Conservation (phyloP, 345 rosid species). For the Dipteronia sinensis region DNA sequence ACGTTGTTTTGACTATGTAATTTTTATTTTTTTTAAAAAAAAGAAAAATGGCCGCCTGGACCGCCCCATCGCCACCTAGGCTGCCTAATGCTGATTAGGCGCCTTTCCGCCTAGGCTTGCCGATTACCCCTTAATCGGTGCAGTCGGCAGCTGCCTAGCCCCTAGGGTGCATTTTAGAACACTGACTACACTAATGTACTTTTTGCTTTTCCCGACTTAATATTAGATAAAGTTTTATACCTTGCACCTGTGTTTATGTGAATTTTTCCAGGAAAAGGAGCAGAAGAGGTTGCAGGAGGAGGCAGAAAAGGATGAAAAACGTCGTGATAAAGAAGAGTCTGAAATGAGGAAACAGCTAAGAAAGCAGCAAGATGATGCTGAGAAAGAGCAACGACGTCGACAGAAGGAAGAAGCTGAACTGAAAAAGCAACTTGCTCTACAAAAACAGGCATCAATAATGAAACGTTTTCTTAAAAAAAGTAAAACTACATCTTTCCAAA, state of each 20-base stretch:
- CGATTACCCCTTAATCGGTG: too few relatives aligned
- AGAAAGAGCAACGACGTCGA: conserved; percentile 64
- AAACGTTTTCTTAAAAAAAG: conserved; percentile 74
- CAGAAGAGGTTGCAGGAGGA: conserved; percentile 62
- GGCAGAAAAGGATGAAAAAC: conserved; percentile 52
- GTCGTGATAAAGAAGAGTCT: conserved; percentile 61
- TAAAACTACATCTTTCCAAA: conserved; percentile 41
- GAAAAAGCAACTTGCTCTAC: conserved; percentile 56
- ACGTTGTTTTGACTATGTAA: too few relatives aligned
- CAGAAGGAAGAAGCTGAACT: conserved; percentile 78
- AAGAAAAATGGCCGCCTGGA: too few relatives aligned
- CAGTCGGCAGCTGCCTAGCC: too few relatives aligned
- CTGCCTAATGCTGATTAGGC: too few relatives aligned
- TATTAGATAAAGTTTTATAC: not conserved
- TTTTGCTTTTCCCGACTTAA: not conserved
- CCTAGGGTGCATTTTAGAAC: too few relatives aligned
- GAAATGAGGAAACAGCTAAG: conserved; percentile 60
- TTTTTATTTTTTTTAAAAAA: too few relatives aligned
- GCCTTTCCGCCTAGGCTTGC: too few relatives aligned
- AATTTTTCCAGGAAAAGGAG: conserved; percentile 66
- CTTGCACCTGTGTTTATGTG: not conserved
- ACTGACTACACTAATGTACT: too few relatives aligned
- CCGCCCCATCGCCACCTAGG: too few relatives aligned
- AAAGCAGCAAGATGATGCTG: conserved; percentile 83
- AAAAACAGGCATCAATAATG: conserved; percentile 93